Base-by-base conservation (phyloP, 345 rosid genomes). In the Rhizophora apiculata region DNA sequence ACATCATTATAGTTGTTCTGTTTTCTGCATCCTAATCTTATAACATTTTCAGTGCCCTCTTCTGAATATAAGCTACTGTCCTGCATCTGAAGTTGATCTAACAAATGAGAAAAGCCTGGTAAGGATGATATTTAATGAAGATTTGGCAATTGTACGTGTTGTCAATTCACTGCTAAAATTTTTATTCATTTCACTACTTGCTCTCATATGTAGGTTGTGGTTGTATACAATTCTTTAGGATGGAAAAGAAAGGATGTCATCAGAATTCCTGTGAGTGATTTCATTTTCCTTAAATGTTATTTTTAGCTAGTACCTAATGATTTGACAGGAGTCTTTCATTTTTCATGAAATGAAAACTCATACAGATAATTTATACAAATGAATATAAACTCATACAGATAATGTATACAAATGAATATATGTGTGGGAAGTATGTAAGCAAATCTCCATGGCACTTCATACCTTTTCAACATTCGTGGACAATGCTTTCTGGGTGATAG, bases 151-250 rank as follows among this genome's bases (percentile, higher is more conserved):
- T 24, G 0, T 22, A 13, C 20, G 26, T 36, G 6, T 56, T 37
- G 56, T 63, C n/a, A 15, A 7, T 32, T 20, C n/a, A 31, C 7
- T 30, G 29, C 6, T 22, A 22, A 24, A 18, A 21, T 20, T 15
- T 31, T 21, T 15, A 36, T 22, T 39, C 39, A 20, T 67, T 6
- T 20, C n/a, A 0, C 68, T 56, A 68, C 24, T 21, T 60, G 24
- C 39, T 69, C 59, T 57, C 31, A 59, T 62, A 22, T 63, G 34
- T 34, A 93, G 98, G 89, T 89, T 46, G 86, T 93, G 60, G 83
- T 93, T 52, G 70, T 87, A 59, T 93, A 93, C 82, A 93, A 93
- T 85, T 83, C 98, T 66, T 76, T 93, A n/a, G 97, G 97, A 79
- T 89, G 97, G 98, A 72, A 76, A 70, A 86, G 97, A 76, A 86